Evolutionary conservation across 805 yeast genomes (phyloP), one percentile per base, ranked within the genome.

Genomic region (Saturnispora zaruensis): DNA sequence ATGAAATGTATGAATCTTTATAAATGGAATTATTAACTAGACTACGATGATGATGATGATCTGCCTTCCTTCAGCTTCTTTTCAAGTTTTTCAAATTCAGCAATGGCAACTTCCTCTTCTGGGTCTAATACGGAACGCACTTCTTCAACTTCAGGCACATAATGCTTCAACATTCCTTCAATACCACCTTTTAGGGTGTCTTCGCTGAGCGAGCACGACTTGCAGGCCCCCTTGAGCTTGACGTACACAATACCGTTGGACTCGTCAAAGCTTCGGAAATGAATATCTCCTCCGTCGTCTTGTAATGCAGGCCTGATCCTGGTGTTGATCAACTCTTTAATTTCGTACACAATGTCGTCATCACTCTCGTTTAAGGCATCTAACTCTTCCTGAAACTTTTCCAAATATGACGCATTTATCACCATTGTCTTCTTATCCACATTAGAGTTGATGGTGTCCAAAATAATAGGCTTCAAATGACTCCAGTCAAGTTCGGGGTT

Each of bases 51-150:
- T 28, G 32, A 28, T 11, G n/a, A 28, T 20, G 47, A 32, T 57
- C 66, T 64, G 18, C 56, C 8, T 21, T 44, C 54, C 52, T 72
- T 67, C 52, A 81, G 67, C 54, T 71, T 74, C 57, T 76, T 73
- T 64, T 89, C 97, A 48, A 89, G 75, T 66, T 87, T 86, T 60
- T 87, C 91, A 66, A 55, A 88, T 66, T 89, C 96, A 54, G 79
- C 77, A 45, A 87, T 65, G 1, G 96, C 91, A 37, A 88, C 75
- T 65, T 67, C 71, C 50, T 68, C 72, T 55, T 68, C 72, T 13
- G 70, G 70, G 44, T 68, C 72, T 47, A 68, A 48, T 2, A 67
- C 59, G 1, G 68, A 59, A 55, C 68, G 73, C 7, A 82, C 87
- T 45, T 71, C 69, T 53, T 73, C 72, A 18, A 82, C 87, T 57